Percentiles rank a stretch among this genome's conserved stretches.
phyloP scores from a whole-genome alignment of 768 basidiomycete species.

The Boletus subcaerulescens region DNA sequence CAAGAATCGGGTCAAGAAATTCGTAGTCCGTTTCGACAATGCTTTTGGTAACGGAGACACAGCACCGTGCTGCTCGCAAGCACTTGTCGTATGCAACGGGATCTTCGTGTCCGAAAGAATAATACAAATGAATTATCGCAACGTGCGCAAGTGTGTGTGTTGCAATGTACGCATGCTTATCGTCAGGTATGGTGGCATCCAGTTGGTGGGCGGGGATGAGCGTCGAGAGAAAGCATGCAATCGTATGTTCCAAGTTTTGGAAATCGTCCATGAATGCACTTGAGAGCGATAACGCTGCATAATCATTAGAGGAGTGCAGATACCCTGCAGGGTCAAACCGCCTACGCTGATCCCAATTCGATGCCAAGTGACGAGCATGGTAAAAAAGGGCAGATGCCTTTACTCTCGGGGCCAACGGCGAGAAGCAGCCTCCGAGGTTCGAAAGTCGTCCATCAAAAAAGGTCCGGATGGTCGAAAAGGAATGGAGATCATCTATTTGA shows the following conservation, averaged over 20 bases:
- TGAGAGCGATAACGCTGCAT: constrained; percentile 43
- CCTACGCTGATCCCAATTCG: constrained; percentile 61
- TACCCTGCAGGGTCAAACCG: constrained; percentile 17
- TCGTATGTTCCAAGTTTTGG: constrained; percentile 58
- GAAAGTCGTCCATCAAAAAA: constrained; percentile 62
- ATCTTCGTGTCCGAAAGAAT: constrained; percentile 58
- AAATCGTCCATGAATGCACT: constrained; percentile 55
- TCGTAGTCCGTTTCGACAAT: constrained; percentile 62
- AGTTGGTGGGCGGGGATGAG: constrained; percentile 65
- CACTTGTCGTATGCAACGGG: constrained; percentile 64
- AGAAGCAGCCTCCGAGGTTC: constrained; percentile 50
- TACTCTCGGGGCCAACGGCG: constrained; percentile 60
- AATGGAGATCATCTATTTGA: constrained; percentile 47
- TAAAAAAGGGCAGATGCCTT: constrained; percentile 78
- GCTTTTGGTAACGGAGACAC: constrained; percentile 58
- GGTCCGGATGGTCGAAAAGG: constrained; percentile 56
- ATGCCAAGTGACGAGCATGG: constrained; percentile 58
- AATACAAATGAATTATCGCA: constrained; percentile 64
- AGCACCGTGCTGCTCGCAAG: constrained; percentile 57
- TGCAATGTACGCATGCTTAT: constrained; percentile 57
- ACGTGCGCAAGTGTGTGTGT: constrained; percentile 66
- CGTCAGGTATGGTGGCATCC: constrained; percentile 50
- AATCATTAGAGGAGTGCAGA: constrained; percentile 21
- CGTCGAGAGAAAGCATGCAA: constrained; percentile 60
- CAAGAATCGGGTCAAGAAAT: constrained; percentile 76